Percentiles rank a stretch among this genome's conserved stretches.
Evolutionary conservation across 1,139 yeast genomes (phyloP).

Genomic region (Suhomyces guaymorum): DNA sequence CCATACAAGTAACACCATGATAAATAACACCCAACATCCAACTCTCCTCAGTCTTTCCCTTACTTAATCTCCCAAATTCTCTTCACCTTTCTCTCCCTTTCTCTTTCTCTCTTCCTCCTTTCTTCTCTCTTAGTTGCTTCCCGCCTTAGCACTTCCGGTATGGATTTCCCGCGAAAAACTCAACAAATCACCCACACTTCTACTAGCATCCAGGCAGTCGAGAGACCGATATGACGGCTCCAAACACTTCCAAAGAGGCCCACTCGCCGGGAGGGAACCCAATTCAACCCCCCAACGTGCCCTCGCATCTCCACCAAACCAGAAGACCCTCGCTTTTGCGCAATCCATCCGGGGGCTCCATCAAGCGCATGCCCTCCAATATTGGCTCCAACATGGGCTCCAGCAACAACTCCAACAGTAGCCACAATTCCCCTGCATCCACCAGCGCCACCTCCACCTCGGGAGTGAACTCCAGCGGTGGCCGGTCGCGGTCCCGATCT

Average conservation of each 20-base stretch:
- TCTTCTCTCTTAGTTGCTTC: neutral
- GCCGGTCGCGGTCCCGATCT: conserved; percentile 23
- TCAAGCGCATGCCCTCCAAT: conserved; percentile 4
- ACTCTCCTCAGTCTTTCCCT: too few relatives aligned
- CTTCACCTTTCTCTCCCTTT: too few relatives aligned
- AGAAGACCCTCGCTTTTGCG: conserved; percentile 19
- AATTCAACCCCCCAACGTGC: conserved; percentile 3
- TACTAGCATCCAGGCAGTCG: too few relatives aligned
- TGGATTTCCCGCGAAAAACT: neutral
- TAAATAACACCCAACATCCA: too few relatives aligned
- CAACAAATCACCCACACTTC: neutral
- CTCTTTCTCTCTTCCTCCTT: too few relatives aligned
- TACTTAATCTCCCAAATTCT: too few relatives aligned
- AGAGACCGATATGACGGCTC: conserved; percentile 11
- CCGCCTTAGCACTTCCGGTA: neutral
- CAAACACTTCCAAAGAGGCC: conserved; percentile 9
- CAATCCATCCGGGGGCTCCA: conserved; percentile 13
- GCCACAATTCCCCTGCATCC: conserved; percentile 5
- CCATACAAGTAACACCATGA: too few relatives aligned
- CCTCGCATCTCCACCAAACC: conserved; percentile 9
- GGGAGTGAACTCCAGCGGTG: conserved; percentile 1
- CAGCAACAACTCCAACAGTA: conserved; percentile 2
- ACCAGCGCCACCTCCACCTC: conserved; percentile 3
- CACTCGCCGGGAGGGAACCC: conserved; percentile 4
- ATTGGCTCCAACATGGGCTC: neutral